Conservation (phyloP, 305 asterid genomes). For the Solanum hybrid region DNA sequence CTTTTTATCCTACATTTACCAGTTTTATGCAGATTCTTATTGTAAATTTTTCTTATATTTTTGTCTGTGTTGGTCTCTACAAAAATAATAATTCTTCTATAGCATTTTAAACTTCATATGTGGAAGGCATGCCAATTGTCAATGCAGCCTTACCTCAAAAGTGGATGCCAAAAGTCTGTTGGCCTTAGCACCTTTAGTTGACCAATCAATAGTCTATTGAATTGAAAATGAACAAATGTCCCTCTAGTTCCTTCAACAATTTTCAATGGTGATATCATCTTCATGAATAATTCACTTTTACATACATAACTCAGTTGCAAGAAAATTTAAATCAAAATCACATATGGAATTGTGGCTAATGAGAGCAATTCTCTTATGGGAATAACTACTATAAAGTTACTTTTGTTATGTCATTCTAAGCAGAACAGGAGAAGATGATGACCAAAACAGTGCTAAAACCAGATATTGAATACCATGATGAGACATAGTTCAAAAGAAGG, state of each 20-base stretch:
- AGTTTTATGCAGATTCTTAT: background rate
- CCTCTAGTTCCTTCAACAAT: background rate
- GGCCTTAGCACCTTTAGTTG: background rate
- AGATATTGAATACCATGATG: background rate
- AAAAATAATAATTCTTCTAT: background rate
- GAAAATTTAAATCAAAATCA: background rate
- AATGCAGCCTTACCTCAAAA: background rate
- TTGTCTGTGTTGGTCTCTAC: background rate
- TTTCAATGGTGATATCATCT: background rate
- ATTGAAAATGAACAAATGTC: background rate
- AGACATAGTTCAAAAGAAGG: conserved; percentile 32
- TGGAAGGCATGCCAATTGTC: background rate
- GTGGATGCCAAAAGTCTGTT: background rate
- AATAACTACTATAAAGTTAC: background rate
- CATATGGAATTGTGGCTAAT: background rate
- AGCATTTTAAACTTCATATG: background rate
- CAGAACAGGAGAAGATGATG: background rate
- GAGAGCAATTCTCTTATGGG: background rate
- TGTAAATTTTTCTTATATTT: background rate
- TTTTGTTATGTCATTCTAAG: background rate
- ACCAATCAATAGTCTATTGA: background rate
- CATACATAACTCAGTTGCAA: background rate
- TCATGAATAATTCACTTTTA: background rate
- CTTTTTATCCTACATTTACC: background rate
- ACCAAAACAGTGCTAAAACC: background rate